These are phyloP conservation scores for Camelina laxa DNA, from an alignment of 345 rosid species.

Conservation along the genomic window DNA sequence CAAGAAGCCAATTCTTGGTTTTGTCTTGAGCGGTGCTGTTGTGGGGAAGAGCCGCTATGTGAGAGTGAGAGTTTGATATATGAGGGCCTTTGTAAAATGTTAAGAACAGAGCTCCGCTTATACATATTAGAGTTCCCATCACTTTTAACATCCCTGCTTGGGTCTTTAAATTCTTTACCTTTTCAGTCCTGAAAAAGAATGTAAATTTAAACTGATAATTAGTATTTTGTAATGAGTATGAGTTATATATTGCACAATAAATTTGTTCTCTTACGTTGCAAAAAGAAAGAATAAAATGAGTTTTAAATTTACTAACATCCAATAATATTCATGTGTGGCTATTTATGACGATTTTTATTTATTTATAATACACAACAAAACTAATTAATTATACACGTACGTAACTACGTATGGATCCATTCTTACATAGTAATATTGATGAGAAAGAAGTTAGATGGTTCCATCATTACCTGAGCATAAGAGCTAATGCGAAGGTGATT, in stretches of 20 bases:
- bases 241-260: not conserved
- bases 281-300: too few relatives aligned
- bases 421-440: not conserved
- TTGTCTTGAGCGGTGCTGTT: conserved; percentile 13
- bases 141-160: conserved; percentile 58
- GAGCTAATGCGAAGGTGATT: conserved; percentile 56
- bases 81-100: conserved; percentile 63
- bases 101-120: conserved; percentile 61
- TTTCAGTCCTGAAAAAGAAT: conserved; percentile 51
- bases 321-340: too few relatives aligned
- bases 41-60: conserved; percentile 11
- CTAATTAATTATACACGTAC: not conserved
- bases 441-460: conserved; percentile 33
- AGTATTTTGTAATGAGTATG: not conserved
- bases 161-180: conserved; percentile 44
- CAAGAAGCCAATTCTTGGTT: conserved; percentile 53
- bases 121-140: conserved; percentile 58
- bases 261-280: not conserved
- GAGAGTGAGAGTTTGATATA: conserved; percentile 40
- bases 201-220: not conserved
- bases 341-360: too few relatives aligned
- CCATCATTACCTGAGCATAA: conserved; percentile 53
- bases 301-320: conserved; percentile 36
- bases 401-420: not conserved
- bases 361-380: not conserved